These are phyloP conservation scores for Aspergillus spinulosporus DNA, from an alignment of 2,329 filamentous ascomycete genomes.

Conservation along the genomic window DNA sequence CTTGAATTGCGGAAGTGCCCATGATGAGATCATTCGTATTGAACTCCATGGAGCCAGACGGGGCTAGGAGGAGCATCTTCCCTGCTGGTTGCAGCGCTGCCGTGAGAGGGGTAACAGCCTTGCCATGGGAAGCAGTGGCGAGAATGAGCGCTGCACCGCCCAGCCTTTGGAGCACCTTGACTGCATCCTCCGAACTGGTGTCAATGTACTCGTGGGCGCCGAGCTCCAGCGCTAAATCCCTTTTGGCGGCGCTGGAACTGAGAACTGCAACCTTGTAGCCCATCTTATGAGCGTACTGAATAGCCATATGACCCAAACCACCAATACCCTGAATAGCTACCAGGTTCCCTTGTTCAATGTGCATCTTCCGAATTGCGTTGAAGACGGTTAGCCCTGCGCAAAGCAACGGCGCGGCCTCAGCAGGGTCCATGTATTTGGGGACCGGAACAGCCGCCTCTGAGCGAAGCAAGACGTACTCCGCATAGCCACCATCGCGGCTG, in stretches of 20 bases:
- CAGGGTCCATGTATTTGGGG: conserved; percentile 49
- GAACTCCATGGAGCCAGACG: too few species aligned
- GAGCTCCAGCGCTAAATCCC: conserved; percentile 54
- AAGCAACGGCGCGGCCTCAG: conserved; percentile 49
- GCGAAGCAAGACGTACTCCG: conserved; percentile 41
- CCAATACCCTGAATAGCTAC: conserved; percentile 57
- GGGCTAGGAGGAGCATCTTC: too few species aligned
- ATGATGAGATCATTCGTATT: too few species aligned
- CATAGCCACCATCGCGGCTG: conserved; percentile 65
- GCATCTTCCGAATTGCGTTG: conserved; percentile 50
- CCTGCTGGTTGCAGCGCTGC: too few species aligned
- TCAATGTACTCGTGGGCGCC: conserved; percentile 59
- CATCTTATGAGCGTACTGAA: conserved; percentile 56
- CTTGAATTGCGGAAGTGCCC: too few species aligned
- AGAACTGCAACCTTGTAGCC: conserved; percentile 55
- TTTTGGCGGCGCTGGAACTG: conserved; percentile 53
- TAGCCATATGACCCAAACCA: conserved; percentile 54
- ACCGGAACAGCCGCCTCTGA: conserved; percentile 48
- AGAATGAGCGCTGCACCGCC: too few species aligned
- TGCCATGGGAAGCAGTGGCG: too few species aligned
- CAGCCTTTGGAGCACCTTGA: conserved; percentile 21
- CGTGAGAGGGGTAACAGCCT: too few species aligned
- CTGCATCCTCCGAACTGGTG: conserved; percentile 35
- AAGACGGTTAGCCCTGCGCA: conserved; percentile 56
- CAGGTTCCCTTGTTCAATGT: conserved; percentile 45